phyloP scores from a whole-genome alignment of 352 stramenopile genomes.

The Globisporangium sylvaticum region DNA sequence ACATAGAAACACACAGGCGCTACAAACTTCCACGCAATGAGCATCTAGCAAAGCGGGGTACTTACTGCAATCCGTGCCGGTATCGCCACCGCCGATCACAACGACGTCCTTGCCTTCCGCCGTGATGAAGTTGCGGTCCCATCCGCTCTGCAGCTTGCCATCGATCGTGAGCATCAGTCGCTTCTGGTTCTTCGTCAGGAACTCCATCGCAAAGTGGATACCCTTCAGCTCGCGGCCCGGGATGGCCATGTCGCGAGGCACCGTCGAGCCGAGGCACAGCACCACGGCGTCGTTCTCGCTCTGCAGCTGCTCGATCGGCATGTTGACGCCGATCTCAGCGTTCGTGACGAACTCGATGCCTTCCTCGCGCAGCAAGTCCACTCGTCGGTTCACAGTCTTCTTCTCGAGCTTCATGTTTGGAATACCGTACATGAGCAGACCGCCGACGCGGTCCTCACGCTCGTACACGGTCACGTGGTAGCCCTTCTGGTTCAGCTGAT shows the following conservation, averaged over 20 bases:
- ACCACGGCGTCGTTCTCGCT: slow-evolving; percentile 90
- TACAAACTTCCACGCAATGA: background rate
- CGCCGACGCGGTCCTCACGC: slow-evolving; percentile 93
- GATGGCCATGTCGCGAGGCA: slow-evolving; percentile 91
- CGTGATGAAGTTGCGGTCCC: slow-evolving; percentile 93
- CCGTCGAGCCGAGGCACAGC: slow-evolving; percentile 93
- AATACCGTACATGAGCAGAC: slow-evolving; percentile 98
- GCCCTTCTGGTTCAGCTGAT: slow-evolving; percentile 97
- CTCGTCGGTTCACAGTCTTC: slow-evolving; percentile 93
- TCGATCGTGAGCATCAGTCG: slow-evolving; percentile 93
- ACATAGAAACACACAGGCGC: background rate
- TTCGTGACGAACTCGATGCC: slow-evolving; percentile 97
- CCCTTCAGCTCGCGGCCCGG: slow-evolving; percentile 90
- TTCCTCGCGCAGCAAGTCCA: slow-evolving; percentile 93
- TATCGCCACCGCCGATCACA: slow-evolving; percentile 96
- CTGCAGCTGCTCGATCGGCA: slow-evolving; percentile 74
- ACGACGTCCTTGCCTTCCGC: slow-evolving; percentile 97
- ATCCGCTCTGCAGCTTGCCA: slow-evolving; percentile 94
- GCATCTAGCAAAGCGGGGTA: background rate
- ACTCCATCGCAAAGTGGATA: slow-evolving; percentile 97
- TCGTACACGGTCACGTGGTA: slow-evolving; percentile 97
- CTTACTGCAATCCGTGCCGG: slow-evolving; percentile 94
- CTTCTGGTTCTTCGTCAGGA: slow-evolving; percentile 98
- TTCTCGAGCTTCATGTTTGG: slow-evolving; percentile 99
- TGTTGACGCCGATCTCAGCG: slow-evolving; percentile 88